Base-by-base conservation (phyloP, 2,329 filamentous ascomycete genomes). In the Aspergillus cejpii region DNA sequence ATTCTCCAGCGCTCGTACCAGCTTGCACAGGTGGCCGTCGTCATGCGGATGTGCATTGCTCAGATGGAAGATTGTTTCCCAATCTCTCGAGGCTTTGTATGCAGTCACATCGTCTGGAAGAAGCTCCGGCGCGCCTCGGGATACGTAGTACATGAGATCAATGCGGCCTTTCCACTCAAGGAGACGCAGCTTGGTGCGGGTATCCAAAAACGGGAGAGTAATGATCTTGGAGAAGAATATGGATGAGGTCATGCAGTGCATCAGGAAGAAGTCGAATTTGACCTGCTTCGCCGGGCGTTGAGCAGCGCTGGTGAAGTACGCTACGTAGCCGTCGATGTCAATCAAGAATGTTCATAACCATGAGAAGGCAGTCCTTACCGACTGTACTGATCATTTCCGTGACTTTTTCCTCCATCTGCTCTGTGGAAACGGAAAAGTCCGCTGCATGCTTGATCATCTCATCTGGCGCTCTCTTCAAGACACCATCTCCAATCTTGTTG, bases 191-290 rank as follows among this genome's bases (percentile, higher is more conserved):
- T 90, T 91, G 38, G 72, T 71, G 6, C 73, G 70, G 0, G 67
- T 34, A 89, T 72, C 77, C 78, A 92, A 28, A 72, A 52, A 52
- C 75, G 75, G 8, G 69, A 68, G 58, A 82, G 73, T 62, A 50
- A 86, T 76, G 61, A 95, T 75, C 6, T 74, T 62, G 5, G 74
- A 72, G 52, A 87, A 75, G 70, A 91, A 92, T 53, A 94, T 80
- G n/a, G 83, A 83, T 8, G 74, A 72, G 59, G 85, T 96, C 53
- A 91, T 70, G 57, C 81, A 79, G 65, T 96, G 90, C 57, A 90
- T 89, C 60, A 72, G 74, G 71, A 83, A 92, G 64, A 96, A 96
- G 62, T 95, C 90, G 61, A 87, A 81, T 61, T 85, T 89, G 39
- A 83, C 72, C 17, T 74, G 65, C 61, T 89, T 85, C 1, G 74